These are phyloP conservation scores for Filosporella fistucella DNA, from an alignment of 495 filamentous ascomycete genomes.

Conservation along the genomic window DNA sequence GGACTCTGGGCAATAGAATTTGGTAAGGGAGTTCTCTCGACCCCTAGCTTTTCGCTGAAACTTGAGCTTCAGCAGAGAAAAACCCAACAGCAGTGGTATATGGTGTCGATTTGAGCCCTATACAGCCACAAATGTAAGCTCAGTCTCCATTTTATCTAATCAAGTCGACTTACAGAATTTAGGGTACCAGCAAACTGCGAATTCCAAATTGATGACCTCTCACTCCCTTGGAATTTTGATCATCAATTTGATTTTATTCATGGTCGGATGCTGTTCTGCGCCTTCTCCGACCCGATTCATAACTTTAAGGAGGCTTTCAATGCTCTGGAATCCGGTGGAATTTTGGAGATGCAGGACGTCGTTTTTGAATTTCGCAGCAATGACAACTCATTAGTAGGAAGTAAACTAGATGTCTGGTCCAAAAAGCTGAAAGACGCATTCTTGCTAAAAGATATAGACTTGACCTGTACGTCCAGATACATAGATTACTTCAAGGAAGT, in stretches of 20 bases:
- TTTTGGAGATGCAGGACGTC: constrained; percentile 7
- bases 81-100: constrained; percentile 45
- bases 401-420: background rate
- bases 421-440: background rate
- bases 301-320: constrained; percentile 26
- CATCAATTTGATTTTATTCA: constrained; percentile 45
- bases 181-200: constrained; percentile 15
- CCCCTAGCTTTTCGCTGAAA: background rate
- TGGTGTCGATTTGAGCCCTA: constrained; percentile 38
- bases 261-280: constrained; percentile 33
- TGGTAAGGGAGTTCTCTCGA: constrained; percentile 21
- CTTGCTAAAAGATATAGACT: too few relatives aligned
- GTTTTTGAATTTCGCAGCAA: background rate
- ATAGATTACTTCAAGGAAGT: constrained; percentile 36
- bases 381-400: constrained; percentile 2
- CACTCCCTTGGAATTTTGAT: constrained; percentile 40
- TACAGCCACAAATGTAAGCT: constrained; percentile 23
- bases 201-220: constrained; percentile 45
- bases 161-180: constrained; percentile 33
- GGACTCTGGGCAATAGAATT: constrained; percentile 49
- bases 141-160: background rate
- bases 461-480: background rate
- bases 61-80: constrained; percentile 9
- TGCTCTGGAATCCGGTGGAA: constrained; percentile 41
- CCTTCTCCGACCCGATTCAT: background rate